Evolutionary conservation across 1,284 basidiomycete genomes (phyloP).

Genomic region (Tilletiaria anomala): DNA sequence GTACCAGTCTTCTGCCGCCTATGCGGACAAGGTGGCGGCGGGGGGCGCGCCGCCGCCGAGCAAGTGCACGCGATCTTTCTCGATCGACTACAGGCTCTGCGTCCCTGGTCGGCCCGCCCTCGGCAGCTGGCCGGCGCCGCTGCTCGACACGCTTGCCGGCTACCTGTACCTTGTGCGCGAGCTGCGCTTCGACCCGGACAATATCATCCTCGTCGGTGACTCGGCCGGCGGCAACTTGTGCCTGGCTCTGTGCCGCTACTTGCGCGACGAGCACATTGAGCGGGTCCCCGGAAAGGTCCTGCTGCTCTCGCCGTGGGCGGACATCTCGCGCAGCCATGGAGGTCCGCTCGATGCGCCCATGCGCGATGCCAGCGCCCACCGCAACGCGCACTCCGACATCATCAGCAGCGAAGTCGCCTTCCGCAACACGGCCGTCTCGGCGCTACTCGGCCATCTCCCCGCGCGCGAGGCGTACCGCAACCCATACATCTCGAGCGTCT

Average conservation of each 20-base stretch:
- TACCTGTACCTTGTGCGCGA: slow-evolving; percentile 27
- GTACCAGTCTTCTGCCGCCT: too few species aligned
- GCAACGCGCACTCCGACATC: slow-evolving; percentile 26
- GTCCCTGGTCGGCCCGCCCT: slow-evolving; percentile 16
- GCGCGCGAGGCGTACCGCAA: slow-evolving; percentile 31
- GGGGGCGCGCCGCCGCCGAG: background rate
- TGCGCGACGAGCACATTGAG: slow-evolving; percentile 20
- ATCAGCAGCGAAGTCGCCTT: slow-evolving; percentile 21
- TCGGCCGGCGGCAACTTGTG: slow-evolving; percentile 58
- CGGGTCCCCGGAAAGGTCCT: slow-evolving; percentile 8
- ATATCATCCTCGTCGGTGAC: slow-evolving; percentile 54
- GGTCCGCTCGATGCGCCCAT: slow-evolving; percentile 27
- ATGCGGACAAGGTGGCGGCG: too few species aligned
- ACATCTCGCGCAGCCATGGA: slow-evolving; percentile 31
- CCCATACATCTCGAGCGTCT: slow-evolving; percentile 30
- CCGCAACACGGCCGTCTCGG: slow-evolving; percentile 30
- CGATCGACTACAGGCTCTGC: slow-evolving; percentile 29
- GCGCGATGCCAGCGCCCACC: slow-evolving; percentile 12
- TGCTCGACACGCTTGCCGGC: slow-evolving; percentile 27
- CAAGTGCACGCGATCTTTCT: slow-evolving; percentile 22
- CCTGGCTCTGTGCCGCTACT: slow-evolving; percentile 43
- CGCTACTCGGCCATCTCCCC: slow-evolving; percentile 25
- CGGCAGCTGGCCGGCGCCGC: slow-evolving; percentile 28
- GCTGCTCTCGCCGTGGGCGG: slow-evolving; percentile 34
- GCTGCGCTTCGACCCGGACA: slow-evolving; percentile 38